Percentiles rank a stretch among this genome's conserved stretches.
phyloP scores from a whole-genome alignment of 2,329 filamentous ascomycete species.

The Colletotrichum sp. region DNA sequence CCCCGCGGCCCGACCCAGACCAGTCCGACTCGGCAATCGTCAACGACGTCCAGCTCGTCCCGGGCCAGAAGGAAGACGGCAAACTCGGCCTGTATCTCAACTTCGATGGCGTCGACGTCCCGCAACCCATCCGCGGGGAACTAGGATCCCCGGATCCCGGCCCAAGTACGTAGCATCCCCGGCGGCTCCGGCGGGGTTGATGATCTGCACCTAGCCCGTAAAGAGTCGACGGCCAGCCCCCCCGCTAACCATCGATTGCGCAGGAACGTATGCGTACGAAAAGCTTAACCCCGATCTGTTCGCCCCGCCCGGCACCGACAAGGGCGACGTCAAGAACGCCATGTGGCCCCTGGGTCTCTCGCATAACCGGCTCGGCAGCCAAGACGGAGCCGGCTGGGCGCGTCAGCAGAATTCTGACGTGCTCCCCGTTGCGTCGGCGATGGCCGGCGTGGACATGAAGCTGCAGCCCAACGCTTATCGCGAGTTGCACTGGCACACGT shows the following conservation, averaged over 20 bases:
- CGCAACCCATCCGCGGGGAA: slow-evolving; percentile 60
- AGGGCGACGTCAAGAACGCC: slow-evolving; percentile 49
- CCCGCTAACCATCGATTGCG: background rate
- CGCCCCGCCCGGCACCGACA: slow-evolving; percentile 59
- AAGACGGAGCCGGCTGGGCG: slow-evolving; percentile 55
- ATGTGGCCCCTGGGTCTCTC: slow-evolving; percentile 62
- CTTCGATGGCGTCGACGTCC: slow-evolving; percentile 54
- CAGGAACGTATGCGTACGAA: slow-evolving; percentile 45
- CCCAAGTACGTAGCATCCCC: slow-evolving; percentile 42
- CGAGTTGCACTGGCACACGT: slow-evolving; percentile 68
- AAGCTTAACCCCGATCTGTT: slow-evolving; percentile 59
- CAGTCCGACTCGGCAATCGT: slow-evolving; percentile 41
- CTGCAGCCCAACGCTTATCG: slow-evolving; percentile 63
- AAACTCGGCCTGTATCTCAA: slow-evolving; percentile 58
- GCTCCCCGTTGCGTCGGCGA: slow-evolving; percentile 52
- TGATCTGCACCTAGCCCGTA: background rate
- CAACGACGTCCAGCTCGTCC: slow-evolving; percentile 43
- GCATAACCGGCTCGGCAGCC: slow-evolving; percentile 50
- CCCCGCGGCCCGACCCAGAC: slow-evolving; percentile 40
- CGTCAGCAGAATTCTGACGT: slow-evolving; percentile 57
- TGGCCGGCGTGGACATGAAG: slow-evolving; percentile 66
- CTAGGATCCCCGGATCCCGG: slow-evolving; percentile 57
- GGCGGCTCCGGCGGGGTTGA: background rate
- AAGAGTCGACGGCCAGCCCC: background rate
- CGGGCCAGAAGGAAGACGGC: slow-evolving; percentile 54